These are phyloP conservation scores for Scheffersomyces coipomensis DNA, from an alignment of 805 yeast genomes.

Conservation along the genomic window DNA sequence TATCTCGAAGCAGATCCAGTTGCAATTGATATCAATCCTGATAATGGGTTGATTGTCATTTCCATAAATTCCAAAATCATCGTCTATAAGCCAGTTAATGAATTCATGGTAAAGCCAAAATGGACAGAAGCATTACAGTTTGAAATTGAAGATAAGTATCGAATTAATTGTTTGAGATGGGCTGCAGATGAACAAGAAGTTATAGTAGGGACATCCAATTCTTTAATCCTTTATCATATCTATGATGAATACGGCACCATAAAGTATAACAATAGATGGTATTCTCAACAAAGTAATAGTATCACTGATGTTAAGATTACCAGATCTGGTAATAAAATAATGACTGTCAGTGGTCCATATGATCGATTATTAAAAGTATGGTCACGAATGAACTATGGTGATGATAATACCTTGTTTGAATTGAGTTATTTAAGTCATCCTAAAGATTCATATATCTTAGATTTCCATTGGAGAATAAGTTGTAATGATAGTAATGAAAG, in stretches of 20 bases:
- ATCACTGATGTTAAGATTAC: constrained; percentile 59
- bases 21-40: constrained; percentile 61
- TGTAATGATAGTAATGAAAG: constrained; percentile 6
- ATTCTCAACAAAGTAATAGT: constrained; percentile 56
- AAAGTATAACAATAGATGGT: constrained; percentile 41
- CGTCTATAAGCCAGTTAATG: constrained; percentile 58
- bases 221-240: constrained; percentile 54
- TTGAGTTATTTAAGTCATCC: constrained; percentile 69
- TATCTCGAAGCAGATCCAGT: constrained; percentile 65
- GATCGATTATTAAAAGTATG: constrained; percentile 76
- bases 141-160: constrained; percentile 8
- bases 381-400: constrained; percentile 70
- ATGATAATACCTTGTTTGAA: constrained; percentile 58
- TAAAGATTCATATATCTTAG: constrained; percentile 43
- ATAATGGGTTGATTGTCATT: constrained; percentile 60
- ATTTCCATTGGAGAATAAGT: constrained; percentile 54
- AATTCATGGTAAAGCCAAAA: constrained; percentile 39
- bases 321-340: constrained; percentile 62
- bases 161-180: constrained; percentile 51
- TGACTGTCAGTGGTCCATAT: constrained; percentile 57
- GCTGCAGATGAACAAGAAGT: constrained; percentile 53
- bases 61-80: constrained; percentile 43
- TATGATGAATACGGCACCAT: constrained; percentile 46
- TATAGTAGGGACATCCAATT: constrained; percentile 53
- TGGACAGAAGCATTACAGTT: constrained; percentile 43